Evolutionary conservation across 331 rosid genomes (phyloP).

Genomic region (Acacia concinna): DNA sequence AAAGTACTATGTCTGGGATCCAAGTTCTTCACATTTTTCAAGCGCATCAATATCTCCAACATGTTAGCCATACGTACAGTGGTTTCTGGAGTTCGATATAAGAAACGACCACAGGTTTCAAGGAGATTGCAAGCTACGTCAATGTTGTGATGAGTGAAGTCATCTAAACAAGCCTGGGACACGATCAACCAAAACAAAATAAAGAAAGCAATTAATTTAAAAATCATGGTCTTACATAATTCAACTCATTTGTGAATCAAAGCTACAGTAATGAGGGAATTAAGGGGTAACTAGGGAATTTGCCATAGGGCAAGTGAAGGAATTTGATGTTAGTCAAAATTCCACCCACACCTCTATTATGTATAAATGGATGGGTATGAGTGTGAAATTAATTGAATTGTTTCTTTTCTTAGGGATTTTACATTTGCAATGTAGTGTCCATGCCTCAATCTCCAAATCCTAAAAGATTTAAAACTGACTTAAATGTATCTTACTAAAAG

Average conservation of each 20-base stretch:
- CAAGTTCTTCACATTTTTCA: constrained; percentile 96
- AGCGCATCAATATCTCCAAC: constrained; percentile 98
- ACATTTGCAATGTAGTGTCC: neutral
- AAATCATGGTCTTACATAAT: neutral
- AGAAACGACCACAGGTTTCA: constrained; percentile 96
- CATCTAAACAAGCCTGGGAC: constrained; percentile 90
- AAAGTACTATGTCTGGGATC: constrained; percentile 98
- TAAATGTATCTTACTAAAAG: neutral
- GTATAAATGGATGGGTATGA: neutral
- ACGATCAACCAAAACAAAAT: neutral
- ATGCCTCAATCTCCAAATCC: neutral
- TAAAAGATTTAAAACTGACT: neutral
- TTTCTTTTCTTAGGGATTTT: neutral
- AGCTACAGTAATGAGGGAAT: neutral
- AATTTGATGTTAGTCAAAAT: neutral
- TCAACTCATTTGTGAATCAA: neutral
- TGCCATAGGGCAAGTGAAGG: neutral
- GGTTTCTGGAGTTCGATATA: constrained; percentile 98
- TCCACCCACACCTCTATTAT: neutral
- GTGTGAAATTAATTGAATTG: neutral
- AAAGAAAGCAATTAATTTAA: neutral
- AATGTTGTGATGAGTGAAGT: constrained; percentile 97
- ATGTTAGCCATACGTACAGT: constrained; percentile 89
- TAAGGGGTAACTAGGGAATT: neutral
- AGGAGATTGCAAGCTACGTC: constrained; percentile 99